A percentile compares a stretch with the other conserved stretches of the same genome.
Conservation (phyloP, 306 rosid species). For the Spatholobus suberectus region DNA sequence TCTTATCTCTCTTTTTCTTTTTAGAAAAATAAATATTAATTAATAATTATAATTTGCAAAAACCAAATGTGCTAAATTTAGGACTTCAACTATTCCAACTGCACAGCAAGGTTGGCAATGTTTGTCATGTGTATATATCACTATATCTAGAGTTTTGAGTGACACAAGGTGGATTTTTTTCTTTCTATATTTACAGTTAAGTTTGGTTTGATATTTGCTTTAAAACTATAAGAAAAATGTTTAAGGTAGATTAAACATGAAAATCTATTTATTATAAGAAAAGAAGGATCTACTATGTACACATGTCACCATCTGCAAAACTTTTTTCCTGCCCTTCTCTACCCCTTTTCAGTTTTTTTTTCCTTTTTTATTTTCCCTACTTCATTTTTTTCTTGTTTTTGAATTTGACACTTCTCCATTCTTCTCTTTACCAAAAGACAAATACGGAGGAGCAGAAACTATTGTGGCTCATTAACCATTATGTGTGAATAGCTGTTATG, state of each 20-base stretch:
- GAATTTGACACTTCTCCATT: too few species aligned
- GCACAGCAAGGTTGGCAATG: slow-evolving; percentile 50
- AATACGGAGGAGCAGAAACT: neutral
- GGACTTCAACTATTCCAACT: slow-evolving; percentile 36
- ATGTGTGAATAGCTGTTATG: neutral
- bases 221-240: neutral
- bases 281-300: too few species aligned
- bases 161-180: slow-evolving; percentile 35
- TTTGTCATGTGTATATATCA: neutral
- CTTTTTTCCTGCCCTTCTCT: too few species aligned
- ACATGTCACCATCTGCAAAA: too few species aligned
- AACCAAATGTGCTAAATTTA: slow-evolving; percentile 46
- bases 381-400: too few species aligned
- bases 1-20: neutral
- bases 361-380: too few species aligned
- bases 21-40: neutral
- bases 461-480: neutral
- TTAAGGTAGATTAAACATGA: neutral
- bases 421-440: neutral
- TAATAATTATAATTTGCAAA: slow-evolving; percentile 50
- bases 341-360: too few species aligned
- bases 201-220: neutral
- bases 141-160: slow-evolving; percentile 15
- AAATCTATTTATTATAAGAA: too few species aligned
- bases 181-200: slow-evolving; percentile 28